phyloP scores from a whole-genome alignment of 768 basidiomycete species.

The Leucocoprinus birnbaumii region DNA sequence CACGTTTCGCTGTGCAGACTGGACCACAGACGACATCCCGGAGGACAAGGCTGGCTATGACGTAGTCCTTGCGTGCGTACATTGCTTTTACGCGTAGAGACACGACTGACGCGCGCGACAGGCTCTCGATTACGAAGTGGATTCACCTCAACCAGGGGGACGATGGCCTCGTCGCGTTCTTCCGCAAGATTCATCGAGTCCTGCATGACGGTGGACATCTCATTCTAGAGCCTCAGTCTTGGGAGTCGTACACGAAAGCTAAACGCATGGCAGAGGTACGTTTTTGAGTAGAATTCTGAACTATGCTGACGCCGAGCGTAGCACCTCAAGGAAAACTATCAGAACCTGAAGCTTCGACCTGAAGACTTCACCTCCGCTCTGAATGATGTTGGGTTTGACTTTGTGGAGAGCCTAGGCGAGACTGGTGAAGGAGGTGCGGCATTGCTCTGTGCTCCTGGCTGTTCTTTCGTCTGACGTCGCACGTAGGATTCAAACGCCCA shows the following conservation, averaged over 20 bases:
- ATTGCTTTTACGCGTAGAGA: not conserved
- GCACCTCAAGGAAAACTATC: constrained; percentile 60
- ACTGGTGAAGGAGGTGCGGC: constrained; percentile 63
- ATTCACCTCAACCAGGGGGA: constrained; percentile 85
- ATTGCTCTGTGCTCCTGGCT: not conserved
- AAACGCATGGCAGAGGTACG: constrained; percentile 61
- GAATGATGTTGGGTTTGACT: constrained; percentile 58
- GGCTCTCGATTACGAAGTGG: constrained; percentile 90
- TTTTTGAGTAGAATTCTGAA: not conserved
- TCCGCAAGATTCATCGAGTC: constrained; percentile 52
- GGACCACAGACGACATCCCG: constrained; percentile 54
- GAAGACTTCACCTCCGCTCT: constrained; percentile 58
- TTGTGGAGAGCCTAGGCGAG: constrained; percentile 43
- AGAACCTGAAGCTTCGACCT: constrained; percentile 55
- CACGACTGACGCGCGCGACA: constrained; percentile 23
- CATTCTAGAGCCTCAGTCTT: constrained; percentile 80
- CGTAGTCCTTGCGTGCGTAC: constrained; percentile 72
- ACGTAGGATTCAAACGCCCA: too few relatives aligned
- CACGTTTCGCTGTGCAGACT: constrained; percentile 69
- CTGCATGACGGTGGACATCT: constrained; percentile 67
- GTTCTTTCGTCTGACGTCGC: constrained; percentile 6
- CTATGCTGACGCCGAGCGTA: constrained; percentile 17
- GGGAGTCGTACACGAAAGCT: constrained; percentile 82
- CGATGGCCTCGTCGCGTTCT: constrained; percentile 65
- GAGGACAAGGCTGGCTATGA: constrained; percentile 64